Base-by-base conservation (phyloP, 2,329 filamentous ascomycete genomes). In the Byssothecium circinans region DNA sequence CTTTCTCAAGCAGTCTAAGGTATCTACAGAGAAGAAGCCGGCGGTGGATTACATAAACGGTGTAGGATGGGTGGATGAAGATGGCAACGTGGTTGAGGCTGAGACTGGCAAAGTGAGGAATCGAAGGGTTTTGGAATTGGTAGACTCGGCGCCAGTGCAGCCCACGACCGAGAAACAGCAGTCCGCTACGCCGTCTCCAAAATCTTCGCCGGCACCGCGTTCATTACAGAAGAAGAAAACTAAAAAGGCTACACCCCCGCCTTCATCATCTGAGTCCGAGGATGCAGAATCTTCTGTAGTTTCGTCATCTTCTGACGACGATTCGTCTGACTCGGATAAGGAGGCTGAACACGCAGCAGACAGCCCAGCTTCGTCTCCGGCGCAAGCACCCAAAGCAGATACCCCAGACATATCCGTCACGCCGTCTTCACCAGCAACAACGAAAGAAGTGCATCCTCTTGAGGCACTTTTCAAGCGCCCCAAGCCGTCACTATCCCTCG, bases 401-500 rank as follows among this genome's bases (percentile, higher is more conserved):
- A 46, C 53, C 2, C 52, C 59, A 2, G 45, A 56, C 23, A 47
- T 56, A 2, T 32, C 45, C 8, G 17, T 64, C 8, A 53, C 56
- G 6, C 48, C 57, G 14, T 41, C 56, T 8, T 55, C 57, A 30
- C 50, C 62, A 18, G 49, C 47, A 11, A 54, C 57, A 11, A 54
- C 57, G 25, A 73, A 70, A 60, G 68, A 73, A 51, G 76, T 96
- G 0, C 92, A 97, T 58, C 92, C 94, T 0, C 80, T 97, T 1
- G 91, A 97, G 75, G 90, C 90, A 0, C 81, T 97, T 2, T 99
- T 95, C 79, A 97, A 96, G 74, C 83, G 83, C 4, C 72, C 82
- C 0, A 79, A 82, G 42, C 58, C 54, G 4, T 29, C 56, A 2
- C 30, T 47, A 5, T 17, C 18, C 10, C 27, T 53, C n/a, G 42